A percentile compares a stretch with the other conserved stretches of the same genome.
phyloP scores from a whole-genome alignment of 305 asterid genomes.

The Caryopteris hybrid region DNA sequence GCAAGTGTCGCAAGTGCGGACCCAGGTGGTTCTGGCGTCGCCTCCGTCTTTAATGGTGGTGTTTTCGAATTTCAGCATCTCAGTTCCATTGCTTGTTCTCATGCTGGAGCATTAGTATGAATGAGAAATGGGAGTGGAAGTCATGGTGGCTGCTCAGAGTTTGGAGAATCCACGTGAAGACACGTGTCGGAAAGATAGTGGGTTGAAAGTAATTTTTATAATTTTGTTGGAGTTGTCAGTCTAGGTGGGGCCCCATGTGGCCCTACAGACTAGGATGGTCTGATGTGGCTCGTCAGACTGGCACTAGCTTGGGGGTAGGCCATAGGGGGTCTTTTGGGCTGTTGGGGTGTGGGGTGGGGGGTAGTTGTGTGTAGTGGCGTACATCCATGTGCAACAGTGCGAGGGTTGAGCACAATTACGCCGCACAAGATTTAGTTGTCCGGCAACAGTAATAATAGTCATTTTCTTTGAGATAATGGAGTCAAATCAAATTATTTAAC shows the following conservation, averaged over 20 bases:
- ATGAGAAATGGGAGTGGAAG: not conserved
- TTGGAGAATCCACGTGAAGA: constrained; percentile 29
- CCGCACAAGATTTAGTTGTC: too few species aligned
- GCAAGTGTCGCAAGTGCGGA: constrained; percentile 53
- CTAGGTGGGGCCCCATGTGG: constrained; percentile 18
- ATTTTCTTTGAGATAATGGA: too few species aligned
- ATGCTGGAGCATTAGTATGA: too few species aligned
- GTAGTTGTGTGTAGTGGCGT: too few species aligned
- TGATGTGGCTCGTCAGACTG: constrained; percentile 1
- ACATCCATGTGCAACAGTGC: not conserved
- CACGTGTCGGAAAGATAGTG: constrained; percentile 46
- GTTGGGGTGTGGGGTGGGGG: not conserved
- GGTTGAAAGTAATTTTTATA: constrained; percentile 25
- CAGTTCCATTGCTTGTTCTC: not conserved
- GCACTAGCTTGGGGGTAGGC: too few species aligned
- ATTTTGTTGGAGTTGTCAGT: constrained; percentile 43
- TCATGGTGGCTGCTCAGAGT: constrained; percentile 3
- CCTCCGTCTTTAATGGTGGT: constrained; percentile 18
- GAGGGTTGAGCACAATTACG: too few species aligned
- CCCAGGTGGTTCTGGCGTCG: constrained; percentile 26
- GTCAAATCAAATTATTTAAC: too few species aligned
- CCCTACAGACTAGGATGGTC: not conserved
- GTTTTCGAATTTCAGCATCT: constrained; percentile 37
- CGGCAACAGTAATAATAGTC: too few species aligned
- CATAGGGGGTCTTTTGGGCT: constrained; percentile 31